Conservation (phyloP, 768 basidiomycete genomes). For the Panaeolus cyanescens region DNA sequence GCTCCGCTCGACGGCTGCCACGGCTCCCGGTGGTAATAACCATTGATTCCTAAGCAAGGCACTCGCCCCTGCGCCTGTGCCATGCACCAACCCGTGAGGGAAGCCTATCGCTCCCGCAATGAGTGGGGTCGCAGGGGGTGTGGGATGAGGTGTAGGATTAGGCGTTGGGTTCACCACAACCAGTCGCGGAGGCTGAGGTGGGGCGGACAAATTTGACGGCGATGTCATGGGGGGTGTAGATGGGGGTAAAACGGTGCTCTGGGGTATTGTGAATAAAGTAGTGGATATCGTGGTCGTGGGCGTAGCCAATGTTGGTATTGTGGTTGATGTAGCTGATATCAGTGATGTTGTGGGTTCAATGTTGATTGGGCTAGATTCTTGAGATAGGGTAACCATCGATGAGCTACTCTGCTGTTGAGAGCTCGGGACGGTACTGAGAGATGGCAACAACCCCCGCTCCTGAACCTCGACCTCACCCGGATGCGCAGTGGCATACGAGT, state of each 20-base stretch:
- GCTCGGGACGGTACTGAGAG: not conserved
- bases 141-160: slow-evolving; percentile 76
- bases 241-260: not conserved
- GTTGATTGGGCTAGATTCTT: not conserved
- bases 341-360: not conserved
- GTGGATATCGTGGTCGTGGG: not conserved
- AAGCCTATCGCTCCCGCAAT: slow-evolving; percentile 19
- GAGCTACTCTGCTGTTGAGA: not conserved
- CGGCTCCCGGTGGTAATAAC: not conserved
- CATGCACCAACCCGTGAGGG: slow-evolving; percentile 3
- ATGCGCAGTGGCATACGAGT: slow-evolving; percentile 18
- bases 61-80: not conserved
- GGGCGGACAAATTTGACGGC: not conserved
- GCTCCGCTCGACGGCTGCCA: not conserved
- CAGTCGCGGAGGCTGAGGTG: slow-evolving; percentile 47
- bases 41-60: slow-evolving; percentile 14
- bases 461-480: slow-evolving; percentile 14
- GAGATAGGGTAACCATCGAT: not conserved
- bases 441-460: slow-evolving; percentile 11
- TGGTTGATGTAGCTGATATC: not conserved
- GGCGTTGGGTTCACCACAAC: slow-evolving; percentile 78
- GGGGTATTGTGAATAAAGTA: not conserved
- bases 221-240: not conserved
- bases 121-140: slow-evolving; percentile 72
- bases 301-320: not conserved